Conservation (phyloP, 2,329 filamentous ascomycete genomes). For the Penicillium sp. region DNA sequence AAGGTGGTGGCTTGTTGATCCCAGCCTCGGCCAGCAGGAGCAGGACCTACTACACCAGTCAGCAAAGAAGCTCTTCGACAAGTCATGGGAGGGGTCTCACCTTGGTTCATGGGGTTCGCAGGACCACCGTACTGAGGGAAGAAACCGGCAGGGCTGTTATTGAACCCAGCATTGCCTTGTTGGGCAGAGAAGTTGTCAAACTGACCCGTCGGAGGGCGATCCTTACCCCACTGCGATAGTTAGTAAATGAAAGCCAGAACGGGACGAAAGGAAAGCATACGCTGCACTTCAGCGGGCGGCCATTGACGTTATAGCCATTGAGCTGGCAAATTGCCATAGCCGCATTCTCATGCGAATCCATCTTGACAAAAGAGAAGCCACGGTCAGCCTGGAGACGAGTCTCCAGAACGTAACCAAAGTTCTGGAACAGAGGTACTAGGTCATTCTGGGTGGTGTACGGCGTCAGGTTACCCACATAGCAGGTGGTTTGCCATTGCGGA, state of each 20-base stretch:
- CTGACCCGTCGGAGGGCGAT: slow-evolving; percentile 82
- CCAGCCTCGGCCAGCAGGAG: slow-evolving; percentile 56
- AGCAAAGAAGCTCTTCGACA: slow-evolving; percentile 8
- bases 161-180: slow-evolving; percentile 64
- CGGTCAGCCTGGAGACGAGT: slow-evolving; percentile 97
- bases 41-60: slow-evolving; percentile 46
- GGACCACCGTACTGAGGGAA: slow-evolving; percentile 92
- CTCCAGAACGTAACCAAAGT: slow-evolving; percentile 96
- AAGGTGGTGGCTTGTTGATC: slow-evolving; percentile 56
- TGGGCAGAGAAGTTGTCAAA: slow-evolving; percentile 83
- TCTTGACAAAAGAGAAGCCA: slow-evolving; percentile 98
- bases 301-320: slow-evolving; percentile 97
- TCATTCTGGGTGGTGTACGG: slow-evolving; percentile 97
- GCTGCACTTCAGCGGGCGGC: slow-evolving; percentile 94
- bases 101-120: slow-evolving; percentile 59
- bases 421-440: slow-evolving; percentile 95
- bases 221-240: slow-evolving; percentile 84
- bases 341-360: slow-evolving; percentile 97
- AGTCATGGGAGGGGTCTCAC: slow-evolving; percentile 27
- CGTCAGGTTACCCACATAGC: slow-evolving; percentile 95
- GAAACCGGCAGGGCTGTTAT: slow-evolving; percentile 74
- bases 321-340: slow-evolving; percentile 98
- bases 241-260: slow-evolving; percentile 14
- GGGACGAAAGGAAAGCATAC: slow-evolving; percentile 59
- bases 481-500: slow-evolving; percentile 95